Base-by-base conservation (phyloP, 2,329 filamentous ascomycete genomes). In the Torrubiellomyces zombiae region DNA sequence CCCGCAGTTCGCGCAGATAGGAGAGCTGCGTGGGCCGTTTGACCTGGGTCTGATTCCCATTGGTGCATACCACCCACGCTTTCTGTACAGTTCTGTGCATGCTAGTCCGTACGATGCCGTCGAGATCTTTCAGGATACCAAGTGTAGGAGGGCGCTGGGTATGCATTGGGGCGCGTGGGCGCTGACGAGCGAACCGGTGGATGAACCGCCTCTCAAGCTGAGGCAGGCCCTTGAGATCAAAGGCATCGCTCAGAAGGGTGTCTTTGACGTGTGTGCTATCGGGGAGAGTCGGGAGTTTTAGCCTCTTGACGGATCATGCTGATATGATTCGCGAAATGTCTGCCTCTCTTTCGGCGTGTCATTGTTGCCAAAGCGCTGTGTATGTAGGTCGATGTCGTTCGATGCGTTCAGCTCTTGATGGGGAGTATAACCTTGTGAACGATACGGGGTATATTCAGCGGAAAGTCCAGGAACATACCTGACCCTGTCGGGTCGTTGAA, bases 131-230 rank as follows among this genome's bases (percentile, higher is more conserved):
- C 50, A 60, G 6, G 85, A 94, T 39, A 91, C 81, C 1, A 65
- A 64, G 37, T 94, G 85, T 55, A 60, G 67, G 39, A 59, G 55
- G 11, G 85, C 83, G 13, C 61, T 94, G 55, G 85, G 70, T 2
- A 93, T 94, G 38, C 86, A 94, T 45, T 94, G 85, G 83, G 85
- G 83, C 3, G 75, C 78, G 0, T 94, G 85, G 82, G 74, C 80
- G 1, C 51, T 93, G 37, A 93, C 85, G 0, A 62, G 70, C 31
- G 86, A 95, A 50, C 77, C 85, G 30, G 76, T 92, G 2, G 47
- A 85, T 28, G 83, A 93, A 53, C 86, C 86, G 22, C 82, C 83
- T 2, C 54, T 48, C 46, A 51, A 78, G 45, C 53, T 94, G 32
- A 75, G 62, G 47, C 60, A 78, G 44, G 83, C 83, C 3, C 50